A percentile compares a stretch with the other conserved stretches of the same genome.
Evolutionary conservation across 2,329 filamentous ascomycete species (phyloP).

Genomic region (Alternaria gansuensis): DNA sequence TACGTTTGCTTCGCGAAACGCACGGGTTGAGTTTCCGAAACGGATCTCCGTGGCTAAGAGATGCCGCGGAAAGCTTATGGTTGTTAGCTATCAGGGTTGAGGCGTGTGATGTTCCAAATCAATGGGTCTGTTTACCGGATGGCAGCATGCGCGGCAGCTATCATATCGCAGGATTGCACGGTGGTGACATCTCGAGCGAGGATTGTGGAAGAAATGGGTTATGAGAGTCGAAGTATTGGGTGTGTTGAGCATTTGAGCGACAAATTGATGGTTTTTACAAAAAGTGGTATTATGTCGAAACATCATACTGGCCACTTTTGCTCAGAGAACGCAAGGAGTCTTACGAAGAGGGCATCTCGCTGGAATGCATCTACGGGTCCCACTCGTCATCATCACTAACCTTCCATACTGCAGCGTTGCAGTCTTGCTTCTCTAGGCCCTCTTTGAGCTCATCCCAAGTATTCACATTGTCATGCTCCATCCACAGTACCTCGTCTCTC

Average conservation of each 20-base stretch:
- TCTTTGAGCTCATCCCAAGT: neutral
- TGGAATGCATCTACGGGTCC: neutral
- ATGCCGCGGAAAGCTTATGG: slow-evolving; percentile 10
- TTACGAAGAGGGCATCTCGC: neutral
- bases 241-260: neutral
- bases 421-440: neutral
- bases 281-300: neutral
- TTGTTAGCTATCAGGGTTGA: slow-evolving; percentile 3
- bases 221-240: neutral
- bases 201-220: neutral
- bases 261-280: neutral
- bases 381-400: neutral
- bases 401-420: neutral
- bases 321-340: neutral
- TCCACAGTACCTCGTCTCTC: neutral
- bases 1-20: slow-evolving; percentile 6
- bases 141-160: slow-evolving; percentile 1
- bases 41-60: slow-evolving; percentile 4
- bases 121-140: slow-evolving; percentile 1
- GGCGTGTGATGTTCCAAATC: neutral
- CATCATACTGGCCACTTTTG: neutral
- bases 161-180: slow-evolving; percentile 1
- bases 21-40: slow-evolving; percentile 5
- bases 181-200: neutral
- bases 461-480: neutral